phyloP scores from a whole-genome alignment of 495 filamentous ascomycete species.

The Penicillium steckii region DNA sequence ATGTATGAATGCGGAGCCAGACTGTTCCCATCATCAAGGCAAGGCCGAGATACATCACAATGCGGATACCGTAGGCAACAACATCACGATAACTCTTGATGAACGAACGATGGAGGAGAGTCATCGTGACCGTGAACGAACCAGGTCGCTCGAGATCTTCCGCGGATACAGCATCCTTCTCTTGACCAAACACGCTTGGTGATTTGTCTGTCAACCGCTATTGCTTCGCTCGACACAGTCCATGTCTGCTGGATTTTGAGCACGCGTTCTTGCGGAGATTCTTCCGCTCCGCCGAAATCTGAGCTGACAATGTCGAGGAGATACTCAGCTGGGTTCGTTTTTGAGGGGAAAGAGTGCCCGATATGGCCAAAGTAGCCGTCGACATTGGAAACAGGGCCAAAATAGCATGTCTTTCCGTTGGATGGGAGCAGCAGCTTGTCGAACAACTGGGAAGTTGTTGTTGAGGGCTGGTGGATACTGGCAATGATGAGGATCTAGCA shows the following conservation, averaged over 20 bases:
- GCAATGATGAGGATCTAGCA: constrained; percentile 74
- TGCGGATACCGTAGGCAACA: constrained; percentile 75
- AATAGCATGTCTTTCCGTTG: constrained; percentile 65
- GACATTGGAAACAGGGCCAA: constrained; percentile 54
- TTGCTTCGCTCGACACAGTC: constrained; percentile 23
- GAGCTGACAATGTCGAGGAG: constrained; percentile 72
- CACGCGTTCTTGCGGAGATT: constrained; percentile 28
- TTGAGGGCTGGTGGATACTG: constrained; percentile 80
- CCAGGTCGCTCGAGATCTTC: constrained; percentile 30
- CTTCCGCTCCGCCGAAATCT: constrained; percentile 59
- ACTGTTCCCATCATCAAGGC: constrained; percentile 89
- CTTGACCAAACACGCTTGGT: constrained; percentile 5
- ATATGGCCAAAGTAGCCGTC: constrained; percentile 56
- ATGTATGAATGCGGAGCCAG: constrained; percentile 65
- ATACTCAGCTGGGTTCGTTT: constrained; percentile 78
- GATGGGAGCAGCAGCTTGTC: constrained; percentile 76
- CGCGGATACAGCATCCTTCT: background rate
- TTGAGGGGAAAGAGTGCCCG: constrained; percentile 57
- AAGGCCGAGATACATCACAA: constrained; percentile 78
- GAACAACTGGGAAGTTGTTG: constrained; percentile 72
- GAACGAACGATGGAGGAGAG: constrained; percentile 68
- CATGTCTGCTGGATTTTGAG: constrained; percentile 29
- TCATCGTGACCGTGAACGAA: constrained; percentile 32
- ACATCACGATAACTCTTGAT: constrained; percentile 82
- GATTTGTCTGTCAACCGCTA: constrained; percentile 4